phyloP scores from a whole-genome alignment of 2,329 filamentous ascomycete genomes.

The Apiospora rasikravindrae region DNA sequence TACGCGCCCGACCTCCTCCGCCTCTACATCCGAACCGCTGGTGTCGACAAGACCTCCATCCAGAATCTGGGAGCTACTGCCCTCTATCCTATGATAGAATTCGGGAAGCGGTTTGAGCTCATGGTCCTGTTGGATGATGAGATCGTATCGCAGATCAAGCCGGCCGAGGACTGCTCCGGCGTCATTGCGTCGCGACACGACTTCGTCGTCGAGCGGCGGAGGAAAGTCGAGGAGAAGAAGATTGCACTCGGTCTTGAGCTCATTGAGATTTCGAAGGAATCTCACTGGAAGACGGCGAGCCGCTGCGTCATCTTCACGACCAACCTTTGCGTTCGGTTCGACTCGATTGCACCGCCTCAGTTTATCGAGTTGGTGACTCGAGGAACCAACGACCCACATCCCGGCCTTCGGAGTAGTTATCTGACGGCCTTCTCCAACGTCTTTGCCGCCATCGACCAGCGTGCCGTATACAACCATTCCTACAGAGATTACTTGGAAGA shows the following conservation, averaged over 20 bases:
- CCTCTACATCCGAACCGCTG: slow-evolving; percentile 86
- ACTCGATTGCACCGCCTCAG: slow-evolving; percentile 79
- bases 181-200: slow-evolving; percentile 70
- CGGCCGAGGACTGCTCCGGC: slow-evolving; percentile 65
- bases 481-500: slow-evolving; percentile 87
- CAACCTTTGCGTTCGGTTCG: slow-evolving; percentile 89
- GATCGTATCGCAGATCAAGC: slow-evolving; percentile 74
- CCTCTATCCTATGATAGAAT: slow-evolving; percentile 87
- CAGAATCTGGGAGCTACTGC: slow-evolving; percentile 85
- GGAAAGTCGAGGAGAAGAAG: slow-evolving; percentile 84
- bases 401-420: slow-evolving; percentile 81
- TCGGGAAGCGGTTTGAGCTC: slow-evolving; percentile 85
- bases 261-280: slow-evolving; percentile 74
- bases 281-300: slow-evolving; percentile 96
- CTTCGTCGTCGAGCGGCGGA: slow-evolving; percentile 76
- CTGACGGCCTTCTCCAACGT: slow-evolving; percentile 75
- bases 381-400: slow-evolving; percentile 89
- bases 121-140: slow-evolving; percentile 81
- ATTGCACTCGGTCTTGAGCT: slow-evolving; percentile 79
- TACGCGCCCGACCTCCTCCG: slow-evolving; percentile 90
- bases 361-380: slow-evolving; percentile 83
- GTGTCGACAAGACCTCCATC: slow-evolving; percentile 92
- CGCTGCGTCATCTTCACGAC: slow-evolving; percentile 89
- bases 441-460: slow-evolving; percentile 86
- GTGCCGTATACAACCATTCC: slow-evolving; percentile 83